Conservation (phyloP, 768 basidiomycete species). For the Tubosaeta sp. region DNA sequence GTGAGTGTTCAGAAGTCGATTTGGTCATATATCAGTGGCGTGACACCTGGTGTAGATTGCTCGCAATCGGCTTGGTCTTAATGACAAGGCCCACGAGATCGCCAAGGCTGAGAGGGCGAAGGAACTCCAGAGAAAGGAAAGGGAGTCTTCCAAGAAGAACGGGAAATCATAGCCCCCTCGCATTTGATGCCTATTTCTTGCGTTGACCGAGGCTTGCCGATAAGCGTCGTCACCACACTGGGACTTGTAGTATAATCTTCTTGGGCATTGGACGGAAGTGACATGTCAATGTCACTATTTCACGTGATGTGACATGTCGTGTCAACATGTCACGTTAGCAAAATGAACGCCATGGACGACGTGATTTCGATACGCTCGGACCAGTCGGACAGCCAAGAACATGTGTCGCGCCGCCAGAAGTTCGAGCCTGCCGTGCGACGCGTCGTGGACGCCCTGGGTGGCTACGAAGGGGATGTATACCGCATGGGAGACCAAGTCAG, state of each 20-base stretch:
- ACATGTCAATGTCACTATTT: not conserved
- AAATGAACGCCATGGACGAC: conserved; percentile 23
- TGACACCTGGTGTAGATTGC: conserved; percentile 57
- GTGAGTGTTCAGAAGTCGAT: conserved; percentile 35
- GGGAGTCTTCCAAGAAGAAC: conserved; percentile 47
- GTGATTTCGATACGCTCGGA: conserved; percentile 32
- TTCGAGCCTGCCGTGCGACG: conserved; percentile 65
- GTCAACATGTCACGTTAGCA: conserved; percentile 18
- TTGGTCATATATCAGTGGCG: not conserved
- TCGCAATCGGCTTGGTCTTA: conserved; percentile 86
- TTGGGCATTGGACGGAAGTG: conserved; percentile 13
- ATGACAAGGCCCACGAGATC: conserved; percentile 78
- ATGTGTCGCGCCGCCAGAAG: conserved; percentile 45
- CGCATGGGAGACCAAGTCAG: conserved; percentile 76
- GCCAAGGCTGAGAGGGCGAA: conserved; percentile 64
- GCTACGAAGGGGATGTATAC: conserved; percentile 62
- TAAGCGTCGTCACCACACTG: not conserved
- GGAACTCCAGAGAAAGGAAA: conserved; percentile 55
- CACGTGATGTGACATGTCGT: conserved; percentile 30
- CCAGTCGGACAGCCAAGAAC: conserved; percentile 25
- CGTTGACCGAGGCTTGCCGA: not conserved
- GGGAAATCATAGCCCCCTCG: conserved; percentile 20
- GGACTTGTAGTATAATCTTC: not conserved
- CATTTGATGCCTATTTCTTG: not conserved
- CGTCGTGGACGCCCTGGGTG: conserved; percentile 80